Evolutionary conservation across 495 filamentous ascomycete species (phyloP), one percentile per base, ranked within the genome.

Genomic region (Pyrenula massariospora): DNA sequence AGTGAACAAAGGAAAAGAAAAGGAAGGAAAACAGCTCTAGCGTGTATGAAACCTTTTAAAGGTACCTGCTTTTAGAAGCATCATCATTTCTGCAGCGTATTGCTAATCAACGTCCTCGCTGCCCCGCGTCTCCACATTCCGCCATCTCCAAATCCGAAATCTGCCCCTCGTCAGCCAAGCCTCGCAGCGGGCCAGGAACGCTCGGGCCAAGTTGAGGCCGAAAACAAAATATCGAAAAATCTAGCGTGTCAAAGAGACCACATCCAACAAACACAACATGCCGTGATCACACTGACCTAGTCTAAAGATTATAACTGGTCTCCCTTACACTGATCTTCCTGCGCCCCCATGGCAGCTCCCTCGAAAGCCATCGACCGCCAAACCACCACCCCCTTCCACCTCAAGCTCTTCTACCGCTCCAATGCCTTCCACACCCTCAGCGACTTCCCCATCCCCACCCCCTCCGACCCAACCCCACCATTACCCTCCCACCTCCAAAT

Each of bases 331-430:
- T n/a, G n/a, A n/a, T n/a, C n/a, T n/a, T n/a, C n/a, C n/a, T n/a
- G n/a, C n/a, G n/a, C n/a, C n/a, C n/a, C n/a, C n/a, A 42, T 54
- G 53, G 25, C 53, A 36, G 51, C 12, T 12, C 21, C n/a, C n/a
- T n/a, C n/a, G n/a, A 42, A 79, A 79, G 59, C 5, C 8, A 66
- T 85, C 58, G 81, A 89, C 70, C 82, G 89, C 66, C 82, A 89
- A 72, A 76, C 81, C 48, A 89, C 85, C 25, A 83, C 86, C 1
- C 93, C 93, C 47, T 95, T 96, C 74, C 83, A 91, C 64, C 77
- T 98, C 15, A 92, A 88, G 67, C 81, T 96, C 62, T 96, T 92
- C 76, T 94, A 94, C 72, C 79, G 84, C 57, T 77, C 72, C 5
- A 81, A 84, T 62, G 77, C 76, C 49, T 94, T 85, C 62, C 87